phyloP scores from a whole-genome alignment of 164 flowering plant genomes.

The Vitis rupestris region DNA sequence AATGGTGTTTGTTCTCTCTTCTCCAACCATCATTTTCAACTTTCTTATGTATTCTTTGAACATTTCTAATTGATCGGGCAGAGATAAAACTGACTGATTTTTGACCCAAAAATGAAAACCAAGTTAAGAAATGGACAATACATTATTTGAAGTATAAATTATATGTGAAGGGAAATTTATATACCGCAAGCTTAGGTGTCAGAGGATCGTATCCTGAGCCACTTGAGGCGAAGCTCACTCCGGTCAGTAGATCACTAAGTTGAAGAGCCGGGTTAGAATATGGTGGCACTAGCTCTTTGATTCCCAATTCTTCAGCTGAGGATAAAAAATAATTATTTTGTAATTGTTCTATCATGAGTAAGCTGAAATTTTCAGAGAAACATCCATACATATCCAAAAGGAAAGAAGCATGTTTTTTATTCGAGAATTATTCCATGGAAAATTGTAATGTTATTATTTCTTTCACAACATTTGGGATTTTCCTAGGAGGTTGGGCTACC shows the following conservation, averaged over 20 bases:
- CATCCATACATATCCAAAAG: no score
- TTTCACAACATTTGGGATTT: no score
- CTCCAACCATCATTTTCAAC: conserved; percentile 27
- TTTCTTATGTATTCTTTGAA: conserved; percentile 32
- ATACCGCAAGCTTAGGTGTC: background rate
- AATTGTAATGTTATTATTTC: no score
- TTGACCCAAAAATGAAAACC: background rate
- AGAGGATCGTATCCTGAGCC: conserved; percentile 19
- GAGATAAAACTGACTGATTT: no score
- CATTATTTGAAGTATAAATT: background rate
- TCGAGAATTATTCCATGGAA: no score
- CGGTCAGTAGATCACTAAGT: conserved; percentile 8
- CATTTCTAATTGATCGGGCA: conserved; percentile 34
- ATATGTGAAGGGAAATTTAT: background rate
- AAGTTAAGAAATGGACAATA: background rate
- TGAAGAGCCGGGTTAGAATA: conserved; percentile 13
- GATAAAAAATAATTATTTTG: no score
- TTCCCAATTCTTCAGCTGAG: conserved; percentile 15
- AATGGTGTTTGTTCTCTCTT: conserved; percentile 18
- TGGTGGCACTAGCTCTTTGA: conserved; percentile 17
- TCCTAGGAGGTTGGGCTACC: no score
- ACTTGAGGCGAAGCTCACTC: conserved; percentile 18
- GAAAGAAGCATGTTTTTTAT: no score
- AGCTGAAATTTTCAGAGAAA: no score
- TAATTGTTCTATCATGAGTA: no score